A percentile compares a stretch with the other conserved stretches of the same genome.
These are phyloP conservation scores for Vaccinium darrowii DNA, from an alignment of 148 eudicot species.

Conservation along the genomic window DNA sequence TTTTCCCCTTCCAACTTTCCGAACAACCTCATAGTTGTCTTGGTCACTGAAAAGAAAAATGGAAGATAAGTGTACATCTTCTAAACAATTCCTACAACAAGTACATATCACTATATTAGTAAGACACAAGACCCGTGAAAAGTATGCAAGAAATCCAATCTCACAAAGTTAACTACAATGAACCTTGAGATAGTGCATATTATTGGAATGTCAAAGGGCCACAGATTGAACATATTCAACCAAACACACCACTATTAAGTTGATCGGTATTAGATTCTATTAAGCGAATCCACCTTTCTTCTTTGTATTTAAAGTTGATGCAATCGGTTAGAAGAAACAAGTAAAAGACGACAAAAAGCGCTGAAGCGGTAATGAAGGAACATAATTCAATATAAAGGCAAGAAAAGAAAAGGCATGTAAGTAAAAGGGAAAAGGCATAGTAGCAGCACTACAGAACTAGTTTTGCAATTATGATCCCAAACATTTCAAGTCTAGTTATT, in stretches of 20 bases:
- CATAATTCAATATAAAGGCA: background rate
- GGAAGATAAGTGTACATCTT: conserved; percentile 7
- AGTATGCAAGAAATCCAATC: conserved; percentile 14
- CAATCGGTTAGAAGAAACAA: background rate
- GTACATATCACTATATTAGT: background rate
- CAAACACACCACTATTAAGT: background rate
- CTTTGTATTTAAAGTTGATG: background rate
- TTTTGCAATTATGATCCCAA: background rate
- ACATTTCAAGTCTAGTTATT: background rate
- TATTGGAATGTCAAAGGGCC: background rate
- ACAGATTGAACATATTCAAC: background rate
- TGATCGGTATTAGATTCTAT: background rate
- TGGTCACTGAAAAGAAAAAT: conserved; percentile 58
- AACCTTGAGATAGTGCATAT: background rate
- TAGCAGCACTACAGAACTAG: background rate
- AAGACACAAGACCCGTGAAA: background rate
- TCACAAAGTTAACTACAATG: background rate
- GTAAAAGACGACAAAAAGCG: background rate
- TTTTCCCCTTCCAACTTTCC: conserved; percentile 97
- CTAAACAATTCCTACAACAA: conserved; percentile 11
- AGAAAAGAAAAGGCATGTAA: background rate
- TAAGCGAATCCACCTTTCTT: background rate
- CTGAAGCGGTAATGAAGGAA: background rate
- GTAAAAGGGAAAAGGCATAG: background rate
- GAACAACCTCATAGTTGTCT: conserved; percentile 97